These are phyloP conservation scores for Russula foetens DNA, from an alignment of 768 basidiomycete genomes.

Conservation along the genomic window DNA sequence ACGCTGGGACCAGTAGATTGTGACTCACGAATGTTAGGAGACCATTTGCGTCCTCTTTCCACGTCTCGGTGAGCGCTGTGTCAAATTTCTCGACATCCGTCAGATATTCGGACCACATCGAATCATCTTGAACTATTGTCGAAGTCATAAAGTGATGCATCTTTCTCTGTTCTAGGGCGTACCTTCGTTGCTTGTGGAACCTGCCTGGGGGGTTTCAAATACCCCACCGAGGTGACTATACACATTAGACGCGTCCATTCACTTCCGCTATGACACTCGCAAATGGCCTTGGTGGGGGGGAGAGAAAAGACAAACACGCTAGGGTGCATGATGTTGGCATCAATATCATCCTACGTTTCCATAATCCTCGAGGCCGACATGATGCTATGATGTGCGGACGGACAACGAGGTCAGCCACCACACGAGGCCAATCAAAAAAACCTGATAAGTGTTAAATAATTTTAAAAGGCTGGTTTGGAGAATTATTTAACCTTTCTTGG, in stretches of 20 bases:
- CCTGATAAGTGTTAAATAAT: too few relatives aligned
- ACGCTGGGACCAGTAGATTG: background rate
- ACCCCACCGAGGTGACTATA: background rate
- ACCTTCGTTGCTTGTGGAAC: background rate
- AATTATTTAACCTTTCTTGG: too few relatives aligned
- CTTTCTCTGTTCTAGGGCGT: background rate
- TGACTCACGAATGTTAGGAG: constrained; percentile 16
- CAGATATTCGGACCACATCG: constrained; percentile 16
- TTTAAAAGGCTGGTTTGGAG: too few relatives aligned
- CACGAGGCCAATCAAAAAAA: too few relatives aligned
- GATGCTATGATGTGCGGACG: background rate
- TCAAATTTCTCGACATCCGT: constrained; percentile 6
- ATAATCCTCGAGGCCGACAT: background rate
- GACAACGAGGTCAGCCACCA: too few relatives aligned
- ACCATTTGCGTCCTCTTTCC: constrained; percentile 14
- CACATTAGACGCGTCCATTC: background rate
- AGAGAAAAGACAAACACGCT: background rate
- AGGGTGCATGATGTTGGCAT: background rate
- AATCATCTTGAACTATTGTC: background rate
- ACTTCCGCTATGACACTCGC: too few relatives aligned
- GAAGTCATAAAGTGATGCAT: background rate
- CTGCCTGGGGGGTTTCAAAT: too few relatives aligned
- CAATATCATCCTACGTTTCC: background rate
- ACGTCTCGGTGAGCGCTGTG: background rate
- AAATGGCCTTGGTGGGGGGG: background rate